phyloP scores from a whole-genome alignment of 768 basidiomycete species.

The Auriscalpium orientale region DNA sequence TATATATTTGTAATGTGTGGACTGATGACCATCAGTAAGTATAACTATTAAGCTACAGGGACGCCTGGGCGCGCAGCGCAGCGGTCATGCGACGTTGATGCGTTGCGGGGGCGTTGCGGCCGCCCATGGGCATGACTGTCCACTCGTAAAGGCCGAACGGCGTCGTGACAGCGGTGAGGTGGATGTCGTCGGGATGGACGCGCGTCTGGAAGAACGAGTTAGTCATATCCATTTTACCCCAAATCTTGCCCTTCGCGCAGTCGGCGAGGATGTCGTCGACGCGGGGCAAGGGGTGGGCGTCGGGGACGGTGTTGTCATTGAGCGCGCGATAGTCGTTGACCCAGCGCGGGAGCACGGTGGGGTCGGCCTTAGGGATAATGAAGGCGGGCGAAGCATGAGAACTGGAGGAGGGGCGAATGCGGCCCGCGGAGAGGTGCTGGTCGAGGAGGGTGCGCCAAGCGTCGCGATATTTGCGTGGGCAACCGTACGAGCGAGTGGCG shows the following conservation, averaged over 20 bases:
- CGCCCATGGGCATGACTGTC: constrained; percentile 18
- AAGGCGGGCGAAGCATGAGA: constrained; percentile 29
- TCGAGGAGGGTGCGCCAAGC: constrained; percentile 28
- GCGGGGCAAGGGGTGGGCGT: constrained; percentile 14
- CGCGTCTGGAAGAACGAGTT: too few relatives aligned
- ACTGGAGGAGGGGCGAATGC: constrained; percentile 22
- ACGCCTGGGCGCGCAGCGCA: not conserved
- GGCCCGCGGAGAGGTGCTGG: constrained; percentile 26
- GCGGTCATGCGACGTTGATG: constrained; percentile 2
- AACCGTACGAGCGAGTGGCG: constrained; percentile 21
- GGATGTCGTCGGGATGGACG: constrained; percentile 8
- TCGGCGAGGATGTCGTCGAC: constrained; percentile 26
- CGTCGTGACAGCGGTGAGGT: constrained; percentile 29
- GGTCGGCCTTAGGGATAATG: constrained; percentile 18
- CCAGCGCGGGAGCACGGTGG: constrained; percentile 6
- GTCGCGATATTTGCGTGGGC: constrained; percentile 25
- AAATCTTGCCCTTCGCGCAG: too few relatives aligned
- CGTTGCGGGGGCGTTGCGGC: constrained; percentile 26
- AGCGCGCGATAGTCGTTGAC: constrained; percentile 15
- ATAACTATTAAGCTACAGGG: not conserved
- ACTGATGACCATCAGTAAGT: too few relatives aligned
- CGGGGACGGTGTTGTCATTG: constrained; percentile 9
- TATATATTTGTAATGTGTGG: too few relatives aligned
- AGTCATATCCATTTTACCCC: too few relatives aligned
- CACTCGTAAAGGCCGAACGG: constrained; percentile 31